Base-by-base conservation (phyloP, 1,284 basidiomycete species). In the Pyrrhoderma noxium region DNA sequence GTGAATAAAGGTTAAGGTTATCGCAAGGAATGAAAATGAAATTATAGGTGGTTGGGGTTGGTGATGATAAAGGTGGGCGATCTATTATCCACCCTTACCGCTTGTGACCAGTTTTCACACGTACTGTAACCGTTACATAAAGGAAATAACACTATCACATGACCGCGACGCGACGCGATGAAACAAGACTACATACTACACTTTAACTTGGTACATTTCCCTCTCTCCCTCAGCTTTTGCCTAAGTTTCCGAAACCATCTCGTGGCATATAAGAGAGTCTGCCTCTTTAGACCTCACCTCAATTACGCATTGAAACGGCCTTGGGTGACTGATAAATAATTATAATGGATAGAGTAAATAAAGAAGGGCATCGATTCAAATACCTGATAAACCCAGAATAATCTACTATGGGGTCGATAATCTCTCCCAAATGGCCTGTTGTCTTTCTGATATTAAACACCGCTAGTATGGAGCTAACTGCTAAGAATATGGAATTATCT, bases 401-500 rank as follows among this genome's bases (percentile, higher is more conserved):
- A 8, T 55, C 50, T 18, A 48, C 45, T 35, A 56, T 56, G 7
- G 69, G 67, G 13, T 61, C 56, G 42, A 69, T 62, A 8, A 61
- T 62, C 9, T 59, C 41, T 5, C 66, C 69, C 14, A 59, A 31
- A 18, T 53, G 57, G 44, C 66, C 63, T 38, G 23, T 54, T n/a
- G 58, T 57, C 49, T 64, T 67, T 7, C 43, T 39, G 40, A 68
- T 62, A 31, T 64, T 41, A 57, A 67, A 64, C 8, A 61, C 56
- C 42, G 61, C 61, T 7, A 66, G 57, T 45, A 66, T 61, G 36
- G 60, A 60, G 11, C 64, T 62, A 36, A 68, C 53, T 21, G 58
- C 56, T 31, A 69, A 59, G 59, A 67, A 70, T 31, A 68, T 57
- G 52, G 66, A 64, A 47, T 58, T 62, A 48, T 65, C 62, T 8